Conservation (phyloP, 345 rosid species). For the Ceriops zippeliana region DNA sequence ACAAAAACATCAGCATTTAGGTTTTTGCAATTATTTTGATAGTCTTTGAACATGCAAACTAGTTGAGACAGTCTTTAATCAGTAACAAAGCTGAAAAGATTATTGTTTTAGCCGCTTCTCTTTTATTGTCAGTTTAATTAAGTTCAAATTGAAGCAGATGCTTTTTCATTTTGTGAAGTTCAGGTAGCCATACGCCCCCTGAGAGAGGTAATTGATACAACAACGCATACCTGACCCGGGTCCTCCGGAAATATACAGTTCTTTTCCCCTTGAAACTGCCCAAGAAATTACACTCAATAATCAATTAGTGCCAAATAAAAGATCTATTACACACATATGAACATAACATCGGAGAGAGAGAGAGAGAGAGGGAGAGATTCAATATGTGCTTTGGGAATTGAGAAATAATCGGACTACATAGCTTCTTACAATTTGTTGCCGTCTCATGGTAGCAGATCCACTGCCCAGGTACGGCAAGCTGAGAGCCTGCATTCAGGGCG, state of each 20-base stretch:
- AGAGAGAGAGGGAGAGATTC: background rate
- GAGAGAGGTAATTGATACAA: constrained; percentile 18
- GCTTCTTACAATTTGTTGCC: constrained; percentile 56
- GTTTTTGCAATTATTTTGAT: background rate
- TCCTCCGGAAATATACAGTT: constrained; percentile 85
- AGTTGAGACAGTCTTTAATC: constrained; percentile 12
- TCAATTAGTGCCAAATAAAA: constrained; percentile 11
- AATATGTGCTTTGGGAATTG: constrained; percentile 14
- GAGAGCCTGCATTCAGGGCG: constrained; percentile 60
- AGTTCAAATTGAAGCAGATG: too few species aligned
- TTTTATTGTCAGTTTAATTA: background rate
- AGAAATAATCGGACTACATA: background rate
- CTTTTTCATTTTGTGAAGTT: too few species aligned
- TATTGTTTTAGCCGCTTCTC: constrained; percentile 27
- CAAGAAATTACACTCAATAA: constrained; percentile 25
- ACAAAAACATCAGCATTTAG: constrained; percentile 13
- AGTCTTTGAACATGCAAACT: too few species aligned
- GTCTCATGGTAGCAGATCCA: constrained; percentile 60
- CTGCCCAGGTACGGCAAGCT: constrained; percentile 90
- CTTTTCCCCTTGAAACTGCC: constrained; percentile 74
- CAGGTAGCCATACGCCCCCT: background rate
- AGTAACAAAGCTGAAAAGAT: constrained; percentile 41
- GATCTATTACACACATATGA: background rate
- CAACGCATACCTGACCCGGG: constrained; percentile 69
- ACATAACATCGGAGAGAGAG: background rate